Base-by-base conservation (phyloP, 2,329 filamentous ascomycete species). In the Trichothecium roseum region DNA sequence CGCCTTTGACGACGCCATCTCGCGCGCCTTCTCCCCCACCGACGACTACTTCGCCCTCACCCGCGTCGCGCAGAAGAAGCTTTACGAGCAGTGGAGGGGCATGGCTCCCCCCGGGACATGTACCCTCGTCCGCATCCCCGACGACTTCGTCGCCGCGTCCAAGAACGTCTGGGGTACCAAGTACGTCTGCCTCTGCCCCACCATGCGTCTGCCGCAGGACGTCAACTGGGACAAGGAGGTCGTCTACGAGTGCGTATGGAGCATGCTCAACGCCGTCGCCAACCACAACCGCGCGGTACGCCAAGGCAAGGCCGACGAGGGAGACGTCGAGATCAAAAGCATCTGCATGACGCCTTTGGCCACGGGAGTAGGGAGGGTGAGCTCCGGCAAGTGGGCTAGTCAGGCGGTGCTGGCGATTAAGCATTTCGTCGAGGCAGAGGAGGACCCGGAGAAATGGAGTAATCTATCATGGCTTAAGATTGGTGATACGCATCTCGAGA, bases 1-100 rank as follows among this genome's bases (percentile, higher is more conserved):
- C 18, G 66, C 59, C 32, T 74, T 72, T 41, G 68, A 73, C 48
- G 63, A 70, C 42, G 69, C 69, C 17, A 66, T 74, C 37, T 71
- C 68, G 0, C 55, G 59, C 22, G 57, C 58, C 9, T 63, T 72
- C 40, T 62, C 63, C 2, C 66, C 66, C 0, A 40, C 41, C 4
- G 45, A 60, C 17, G 56, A 65, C 35, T 72, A 72, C 42, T 42
- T 57, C 15, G 65, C 66, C 2, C 56, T 73, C 1, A 72, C 68
- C 0, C 47, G 51, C 6, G 59, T 56, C 6, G 64, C 55, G 1
- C 69, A 73, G 44, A 34, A 34, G 0, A 50, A 52, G 1, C 46
- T 74, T 2, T 73, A 72, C 38, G 46, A 60, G 3, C 52, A 57
- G 35, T 69, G 60, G 55, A 54, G 62, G 10, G 69, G 69, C 0